Conservation (phyloP, 1,284 basidiomycete genomes). For the Ceratobasidium sp. region DNA sequence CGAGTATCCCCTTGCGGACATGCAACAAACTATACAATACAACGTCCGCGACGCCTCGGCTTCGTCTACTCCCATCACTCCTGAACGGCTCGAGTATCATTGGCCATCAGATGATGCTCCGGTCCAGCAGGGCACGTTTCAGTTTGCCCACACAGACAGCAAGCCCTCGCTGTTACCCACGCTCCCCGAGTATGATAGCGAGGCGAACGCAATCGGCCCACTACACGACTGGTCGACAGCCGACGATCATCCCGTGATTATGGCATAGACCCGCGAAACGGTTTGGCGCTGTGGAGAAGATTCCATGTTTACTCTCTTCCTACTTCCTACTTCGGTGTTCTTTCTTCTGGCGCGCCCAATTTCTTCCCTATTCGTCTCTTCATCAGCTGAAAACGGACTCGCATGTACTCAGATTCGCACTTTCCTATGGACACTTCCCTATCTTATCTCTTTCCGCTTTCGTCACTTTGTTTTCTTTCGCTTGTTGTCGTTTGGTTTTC, state of each 20-base stretch:
- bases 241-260: constrained; percentile 7
- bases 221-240: constrained; percentile 5
- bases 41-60: constrained; percentile 19
- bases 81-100: constrained; percentile 19
- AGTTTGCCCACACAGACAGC: neutral
- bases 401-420: neutral
- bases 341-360: neutral
- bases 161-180: constrained; percentile 8
- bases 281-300: neutral
- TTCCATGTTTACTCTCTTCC: constrained; percentile 5
- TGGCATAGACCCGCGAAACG: constrained; percentile 4
- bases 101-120: neutral
- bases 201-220: neutral
- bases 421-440: constrained; percentile 4
- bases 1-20: constrained; percentile 6
- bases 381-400: constrained; percentile 1
- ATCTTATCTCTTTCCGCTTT: constrained; percentile 12
- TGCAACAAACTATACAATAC: constrained; percentile 26
- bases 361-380: neutral
- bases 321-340: neutral
- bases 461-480: neutral
- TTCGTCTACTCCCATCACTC: constrained; percentile 28
- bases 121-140: constrained; percentile 25
- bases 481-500: neutral
- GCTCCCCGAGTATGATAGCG: constrained; percentile 22